Evolutionary conservation across 2,329 filamentous ascomycete genomes (phyloP).

Genomic region (Aureobasidium mangrovei): DNA sequence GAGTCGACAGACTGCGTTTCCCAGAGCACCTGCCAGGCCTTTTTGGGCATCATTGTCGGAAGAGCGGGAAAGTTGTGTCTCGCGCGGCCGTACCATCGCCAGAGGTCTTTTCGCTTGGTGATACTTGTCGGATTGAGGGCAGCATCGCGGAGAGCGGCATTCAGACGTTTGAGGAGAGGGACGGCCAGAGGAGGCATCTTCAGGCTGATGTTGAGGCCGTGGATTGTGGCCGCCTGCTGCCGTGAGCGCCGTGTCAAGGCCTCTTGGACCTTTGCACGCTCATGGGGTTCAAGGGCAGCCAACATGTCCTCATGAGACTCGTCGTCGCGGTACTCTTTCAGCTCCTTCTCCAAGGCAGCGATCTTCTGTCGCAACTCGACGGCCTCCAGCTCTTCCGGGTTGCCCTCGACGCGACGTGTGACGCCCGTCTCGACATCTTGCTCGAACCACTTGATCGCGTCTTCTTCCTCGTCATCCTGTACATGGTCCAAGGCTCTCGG

Average conservation of each 20-base stretch:
- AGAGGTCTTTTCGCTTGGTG: slow-evolving; percentile 18
- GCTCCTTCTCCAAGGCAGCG: slow-evolving; percentile 15
- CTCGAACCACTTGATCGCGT: slow-evolving; percentile 17
- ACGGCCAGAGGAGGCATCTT: slow-evolving; percentile 11
- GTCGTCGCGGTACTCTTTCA: slow-evolving; percentile 14
- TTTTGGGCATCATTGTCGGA: slow-evolving; percentile 19
- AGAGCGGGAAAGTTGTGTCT: slow-evolving; percentile 20
- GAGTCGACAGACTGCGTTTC: slow-evolving; percentile 19
- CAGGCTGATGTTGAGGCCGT: slow-evolving; percentile 14
- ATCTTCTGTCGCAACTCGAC: slow-evolving; percentile 16
- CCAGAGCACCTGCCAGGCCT: slow-evolving; percentile 31
- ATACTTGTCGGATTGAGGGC: slow-evolving; percentile 3
- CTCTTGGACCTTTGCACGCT: slow-evolving; percentile 14
- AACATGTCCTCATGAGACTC: slow-evolving; percentile 16
- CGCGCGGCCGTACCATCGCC: slow-evolving; percentile 25
- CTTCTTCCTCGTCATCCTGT: slow-evolving; percentile 11
- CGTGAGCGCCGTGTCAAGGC: slow-evolving; percentile 11
- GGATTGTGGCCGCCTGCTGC: background rate
- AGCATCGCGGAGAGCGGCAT: slow-evolving; percentile 10
- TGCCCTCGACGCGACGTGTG: slow-evolving; percentile 12
- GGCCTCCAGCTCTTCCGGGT: slow-evolving; percentile 17
- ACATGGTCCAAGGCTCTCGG: background rate
- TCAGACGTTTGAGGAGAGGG: slow-evolving; percentile 15
- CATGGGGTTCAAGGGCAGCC: slow-evolving; percentile 13
- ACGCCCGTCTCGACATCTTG: slow-evolving; percentile 18